Percentiles rank a stretch among this genome's conserved stretches.
phyloP scores from a whole-genome alignment of 192 early-diverging fungal species.

The Backusella macrospora region DNA sequence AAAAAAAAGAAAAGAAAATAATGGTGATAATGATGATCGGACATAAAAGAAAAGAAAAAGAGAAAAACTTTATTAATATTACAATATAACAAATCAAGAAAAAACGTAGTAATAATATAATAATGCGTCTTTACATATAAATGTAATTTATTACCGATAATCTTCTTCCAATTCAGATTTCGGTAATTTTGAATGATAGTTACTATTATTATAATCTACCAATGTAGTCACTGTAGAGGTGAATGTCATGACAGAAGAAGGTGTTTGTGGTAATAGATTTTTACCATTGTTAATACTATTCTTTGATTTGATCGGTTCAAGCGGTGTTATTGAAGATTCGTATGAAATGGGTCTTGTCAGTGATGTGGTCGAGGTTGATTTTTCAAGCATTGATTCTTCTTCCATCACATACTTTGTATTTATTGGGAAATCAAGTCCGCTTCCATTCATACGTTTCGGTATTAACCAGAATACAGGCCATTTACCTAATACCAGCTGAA shows the following conservation, averaged over 20 bases:
- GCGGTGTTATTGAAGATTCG: neutral
- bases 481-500: conserved; percentile 73
- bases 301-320: conserved; percentile 13
- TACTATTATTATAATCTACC: conserved; percentile 19
- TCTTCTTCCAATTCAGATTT: conserved; percentile 5
- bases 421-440: conserved; percentile 71
- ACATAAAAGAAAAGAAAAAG: neutral
- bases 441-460: conserved; percentile 64
- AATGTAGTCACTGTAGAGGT: conserved; percentile 27
- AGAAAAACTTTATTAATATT: conserved; percentile 14
- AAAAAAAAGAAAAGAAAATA: neutral
- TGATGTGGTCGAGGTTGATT: conserved; percentile 6
- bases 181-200: conserved; percentile 1
- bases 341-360: neutral
- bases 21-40: neutral
- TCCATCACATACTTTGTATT: conserved; percentile 24
- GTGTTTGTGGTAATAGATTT: conserved; percentile 12
- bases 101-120: neutral
- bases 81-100: neutral
- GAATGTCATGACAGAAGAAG: conserved; percentile 28
- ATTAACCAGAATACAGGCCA: conserved; percentile 74
- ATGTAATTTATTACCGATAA: conserved; percentile 9
- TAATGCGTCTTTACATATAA: neutral
- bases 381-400: conserved; percentile 12
- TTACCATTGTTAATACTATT: neutral